Conservation (phyloP, 306 rosid species). For the Prunus kanzakura region DNA sequence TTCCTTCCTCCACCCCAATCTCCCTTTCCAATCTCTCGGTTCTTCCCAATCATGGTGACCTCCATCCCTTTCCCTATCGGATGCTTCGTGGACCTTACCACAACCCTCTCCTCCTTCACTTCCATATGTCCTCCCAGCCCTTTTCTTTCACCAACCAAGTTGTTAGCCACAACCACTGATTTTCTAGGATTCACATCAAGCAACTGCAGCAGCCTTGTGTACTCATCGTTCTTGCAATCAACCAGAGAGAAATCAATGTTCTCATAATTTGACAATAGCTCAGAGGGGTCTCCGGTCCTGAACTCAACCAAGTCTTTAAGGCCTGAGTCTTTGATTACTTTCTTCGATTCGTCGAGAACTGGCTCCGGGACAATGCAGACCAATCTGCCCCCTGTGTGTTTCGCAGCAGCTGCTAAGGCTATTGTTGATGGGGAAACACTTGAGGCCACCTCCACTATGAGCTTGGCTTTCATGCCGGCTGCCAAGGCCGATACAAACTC, state of each 20-base stretch:
- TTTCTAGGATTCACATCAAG: conserved; percentile 47
- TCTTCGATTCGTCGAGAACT: conserved; percentile 42
- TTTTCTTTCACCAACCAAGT: conserved; percentile 39
- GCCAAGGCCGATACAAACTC: conserved; percentile 71
- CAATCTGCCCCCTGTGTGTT: conserved; percentile 54
- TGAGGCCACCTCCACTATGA: conserved; percentile 61
- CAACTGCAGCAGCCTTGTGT: conserved; percentile 37
- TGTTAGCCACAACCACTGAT: conserved; percentile 57
- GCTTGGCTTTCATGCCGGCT: conserved; percentile 70
- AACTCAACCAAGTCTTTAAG: conserved; percentile 56
- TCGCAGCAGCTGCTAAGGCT: conserved; percentile 61
- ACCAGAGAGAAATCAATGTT: conserved; percentile 64
- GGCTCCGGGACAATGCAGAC: conserved; percentile 60
- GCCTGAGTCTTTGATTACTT: conserved; percentile 42
- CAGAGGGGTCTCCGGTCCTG: conserved; percentile 52
- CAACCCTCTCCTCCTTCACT: conserved; percentile 33
- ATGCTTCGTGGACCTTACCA: conserved; percentile 51
- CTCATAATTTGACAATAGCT: conserved; percentile 35
- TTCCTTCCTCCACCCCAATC: conserved; percentile 7
- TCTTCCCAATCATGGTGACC: conserved; percentile 43
- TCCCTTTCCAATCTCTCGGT: conserved; percentile 14
- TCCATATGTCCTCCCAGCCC: conserved; percentile 33
- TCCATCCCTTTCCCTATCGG: conserved; percentile 57
- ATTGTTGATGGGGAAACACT: conserved; percentile 51
- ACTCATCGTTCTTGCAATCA: conserved; percentile 50